phyloP scores from a whole-genome alignment of 2,329 filamentous ascomycete genomes.

The Fusarium penzigii region DNA sequence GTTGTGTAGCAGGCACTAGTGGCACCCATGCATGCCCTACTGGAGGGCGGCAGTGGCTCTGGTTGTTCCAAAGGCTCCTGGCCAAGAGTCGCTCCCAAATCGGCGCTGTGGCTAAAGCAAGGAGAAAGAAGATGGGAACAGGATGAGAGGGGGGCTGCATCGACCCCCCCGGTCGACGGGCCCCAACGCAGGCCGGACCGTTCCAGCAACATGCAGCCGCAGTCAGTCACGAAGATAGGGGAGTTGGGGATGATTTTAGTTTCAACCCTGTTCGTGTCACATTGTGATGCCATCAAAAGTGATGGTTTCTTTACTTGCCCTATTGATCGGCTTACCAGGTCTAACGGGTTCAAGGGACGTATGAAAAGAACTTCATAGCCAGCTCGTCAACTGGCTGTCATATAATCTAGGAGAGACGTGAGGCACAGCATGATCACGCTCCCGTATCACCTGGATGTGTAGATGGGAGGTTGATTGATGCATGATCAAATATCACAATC shows the following conservation, averaged over 20 bases:
- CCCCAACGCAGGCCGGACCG: constrained; percentile 26
- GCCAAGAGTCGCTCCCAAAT: constrained; percentile 10
- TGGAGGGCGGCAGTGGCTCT: neutral
- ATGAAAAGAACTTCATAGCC: too few relatives aligned
- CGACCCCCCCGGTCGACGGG: constrained; percentile 9
- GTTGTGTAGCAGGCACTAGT: constrained; percentile 12
- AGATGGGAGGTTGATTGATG: too few relatives aligned
- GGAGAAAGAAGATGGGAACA: constrained; percentile 4
- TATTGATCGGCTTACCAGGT: neutral
- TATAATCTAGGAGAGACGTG: too few relatives aligned
- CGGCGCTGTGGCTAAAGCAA: constrained; percentile 16
- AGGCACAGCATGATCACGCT: too few relatives aligned
- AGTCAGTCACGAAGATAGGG: constrained; percentile 5
- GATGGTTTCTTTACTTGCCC: neutral
- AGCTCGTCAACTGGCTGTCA: too few relatives aligned
- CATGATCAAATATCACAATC: too few relatives aligned
- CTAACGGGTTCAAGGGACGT: too few relatives aligned
- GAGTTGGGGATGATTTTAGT: neutral
- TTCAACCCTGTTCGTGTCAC: constrained; percentile 11
- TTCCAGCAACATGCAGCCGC: constrained; percentile 21
- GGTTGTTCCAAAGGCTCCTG: neutral
- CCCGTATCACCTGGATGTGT: too few relatives aligned
- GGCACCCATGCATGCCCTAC: neutral
- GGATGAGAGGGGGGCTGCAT: constrained; percentile 7
- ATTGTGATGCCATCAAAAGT: neutral